Evolutionary conservation across 2,329 filamentous ascomycete species (phyloP).

Genomic region (Sporothrix brasiliensis): DNA sequence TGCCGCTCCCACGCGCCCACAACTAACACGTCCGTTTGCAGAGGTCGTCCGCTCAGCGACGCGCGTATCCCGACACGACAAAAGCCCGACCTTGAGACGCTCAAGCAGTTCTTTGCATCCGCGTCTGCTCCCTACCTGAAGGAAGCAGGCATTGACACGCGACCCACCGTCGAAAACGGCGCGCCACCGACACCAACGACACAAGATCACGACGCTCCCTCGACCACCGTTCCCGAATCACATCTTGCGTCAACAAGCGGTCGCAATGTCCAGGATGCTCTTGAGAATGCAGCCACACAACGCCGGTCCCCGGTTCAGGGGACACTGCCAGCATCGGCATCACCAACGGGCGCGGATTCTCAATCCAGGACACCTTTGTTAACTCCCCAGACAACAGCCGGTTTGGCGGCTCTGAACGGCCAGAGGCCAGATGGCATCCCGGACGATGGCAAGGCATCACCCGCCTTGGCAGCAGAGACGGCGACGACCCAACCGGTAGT

Average conservation of each 20-base stretch:
- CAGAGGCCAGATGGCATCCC: neutral
- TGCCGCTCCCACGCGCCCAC: neutral
- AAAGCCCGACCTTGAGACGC: constrained; percentile 49
- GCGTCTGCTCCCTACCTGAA: constrained; percentile 39
- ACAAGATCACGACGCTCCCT: constrained; percentile 17
- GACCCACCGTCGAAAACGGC: constrained; percentile 24
- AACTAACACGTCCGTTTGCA: constrained; percentile 40
- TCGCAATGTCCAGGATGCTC: neutral
- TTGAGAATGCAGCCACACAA: neutral
- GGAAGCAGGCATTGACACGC: constrained; percentile 24
- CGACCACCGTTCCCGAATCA: neutral
- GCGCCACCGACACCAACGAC: constrained; percentile 14
- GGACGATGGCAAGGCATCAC: neutral
- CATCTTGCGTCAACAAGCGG: neutral
- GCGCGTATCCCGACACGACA: constrained; percentile 56
- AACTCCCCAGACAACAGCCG: constrained; percentile 10
- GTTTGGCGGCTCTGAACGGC: constrained; percentile 2
- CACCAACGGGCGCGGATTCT: neutral
- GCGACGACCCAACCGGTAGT: neutral
- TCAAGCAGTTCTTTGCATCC: constrained; percentile 45
- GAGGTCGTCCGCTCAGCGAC: constrained; percentile 56
- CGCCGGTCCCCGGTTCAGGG: constrained; percentile 8
- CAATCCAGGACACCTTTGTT: constrained; percentile 10
- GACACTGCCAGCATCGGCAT: neutral
- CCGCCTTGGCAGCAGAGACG: neutral